A percentile compares a stretch with the other conserved stretches of the same genome.
phyloP scores from a whole-genome alignment of 305 asterid species.

The Fraxinus paxiana region DNA sequence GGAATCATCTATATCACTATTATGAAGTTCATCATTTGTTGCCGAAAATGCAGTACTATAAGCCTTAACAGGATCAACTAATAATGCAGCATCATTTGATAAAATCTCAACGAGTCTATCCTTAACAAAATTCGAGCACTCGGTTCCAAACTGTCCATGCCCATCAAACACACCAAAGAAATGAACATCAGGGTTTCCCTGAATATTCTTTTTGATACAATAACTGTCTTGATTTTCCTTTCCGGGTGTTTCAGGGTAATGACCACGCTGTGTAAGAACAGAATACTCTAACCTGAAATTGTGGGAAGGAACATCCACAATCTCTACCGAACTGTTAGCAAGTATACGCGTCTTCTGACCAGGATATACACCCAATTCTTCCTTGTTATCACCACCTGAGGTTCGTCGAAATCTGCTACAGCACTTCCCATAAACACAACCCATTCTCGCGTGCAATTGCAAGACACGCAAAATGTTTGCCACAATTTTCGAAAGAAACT shows the following conservation, averaged over 20 bases:
- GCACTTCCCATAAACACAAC: slow-evolving; percentile 84
- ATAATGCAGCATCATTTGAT: slow-evolving; percentile 49
- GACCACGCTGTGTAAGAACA: slow-evolving; percentile 70
- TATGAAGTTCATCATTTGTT: slow-evolving; percentile 79
- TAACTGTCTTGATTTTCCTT: slow-evolving; percentile 87
- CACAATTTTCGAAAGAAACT: slow-evolving; percentile 38
- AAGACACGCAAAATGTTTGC: slow-evolving; percentile 44
- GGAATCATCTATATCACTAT: slow-evolving; percentile 70
- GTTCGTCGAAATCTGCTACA: slow-evolving; percentile 54
- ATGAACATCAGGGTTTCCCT: slow-evolving; percentile 82
- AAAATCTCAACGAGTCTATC: slow-evolving; percentile 69
- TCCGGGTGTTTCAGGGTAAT: slow-evolving; percentile 81
- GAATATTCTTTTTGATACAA: slow-evolving; percentile 58
- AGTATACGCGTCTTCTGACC: slow-evolving; percentile 42
- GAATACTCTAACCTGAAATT: slow-evolving; percentile 62
- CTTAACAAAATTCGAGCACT: slow-evolving; percentile 70
- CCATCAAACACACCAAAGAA: slow-evolving; percentile 98
- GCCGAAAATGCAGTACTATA: slow-evolving; percentile 60
- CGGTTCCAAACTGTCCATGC: slow-evolving; percentile 73
- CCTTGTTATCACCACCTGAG: slow-evolving; percentile 52
- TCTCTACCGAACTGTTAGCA: slow-evolving; percentile 42
- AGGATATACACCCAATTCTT: slow-evolving; percentile 36
- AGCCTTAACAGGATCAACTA: slow-evolving; percentile 79
- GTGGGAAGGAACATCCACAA: slow-evolving; percentile 80
- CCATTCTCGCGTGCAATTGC: slow-evolving; percentile 50